Evolutionary conservation across 2,329 filamentous ascomycete genomes (phyloP).

Genomic region (Aspergillus transmontanensis): DNA sequence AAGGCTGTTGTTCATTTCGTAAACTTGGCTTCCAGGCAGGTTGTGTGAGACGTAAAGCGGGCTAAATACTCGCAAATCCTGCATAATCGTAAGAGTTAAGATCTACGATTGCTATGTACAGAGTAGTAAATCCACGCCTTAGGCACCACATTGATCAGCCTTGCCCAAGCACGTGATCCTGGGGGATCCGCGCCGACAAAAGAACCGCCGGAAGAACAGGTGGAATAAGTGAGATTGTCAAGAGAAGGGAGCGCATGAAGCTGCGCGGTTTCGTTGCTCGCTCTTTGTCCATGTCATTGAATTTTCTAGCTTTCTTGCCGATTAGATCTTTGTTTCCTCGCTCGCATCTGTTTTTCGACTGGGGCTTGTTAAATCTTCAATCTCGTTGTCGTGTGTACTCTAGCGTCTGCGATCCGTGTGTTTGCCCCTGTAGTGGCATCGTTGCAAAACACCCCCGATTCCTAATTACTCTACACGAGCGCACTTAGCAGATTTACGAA

Average conservation of each 20-base stretch:
- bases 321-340: not conserved
- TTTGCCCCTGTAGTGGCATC: not conserved
- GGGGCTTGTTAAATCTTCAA: not conserved
- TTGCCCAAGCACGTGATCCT: conserved; percentile 19
- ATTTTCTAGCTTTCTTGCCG: not conserved
- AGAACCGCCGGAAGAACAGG: conserved; percentile 13
- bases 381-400: conserved; percentile 3
- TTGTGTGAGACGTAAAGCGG: too few relatives aligned
- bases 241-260: conserved; percentile 47
- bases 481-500: not conserved
- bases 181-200: conserved; percentile 11
- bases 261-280: conserved; percentile 63
- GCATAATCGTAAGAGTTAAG: not conserved
- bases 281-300: conserved; percentile 58
- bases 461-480: not conserved
- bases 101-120: not conserved
- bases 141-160: conserved; percentile 8
- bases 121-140: not conserved
- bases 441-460: not conserved
- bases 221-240: conserved; percentile 3
- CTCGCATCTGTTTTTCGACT: not conserved
- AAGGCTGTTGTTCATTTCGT: not conserved
- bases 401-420: not conserved
- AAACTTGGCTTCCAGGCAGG: not conserved
- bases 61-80: not conserved